Base-by-base conservation (phyloP, 2,329 filamentous ascomycete species). In the Thelonectria discophora region DNA sequence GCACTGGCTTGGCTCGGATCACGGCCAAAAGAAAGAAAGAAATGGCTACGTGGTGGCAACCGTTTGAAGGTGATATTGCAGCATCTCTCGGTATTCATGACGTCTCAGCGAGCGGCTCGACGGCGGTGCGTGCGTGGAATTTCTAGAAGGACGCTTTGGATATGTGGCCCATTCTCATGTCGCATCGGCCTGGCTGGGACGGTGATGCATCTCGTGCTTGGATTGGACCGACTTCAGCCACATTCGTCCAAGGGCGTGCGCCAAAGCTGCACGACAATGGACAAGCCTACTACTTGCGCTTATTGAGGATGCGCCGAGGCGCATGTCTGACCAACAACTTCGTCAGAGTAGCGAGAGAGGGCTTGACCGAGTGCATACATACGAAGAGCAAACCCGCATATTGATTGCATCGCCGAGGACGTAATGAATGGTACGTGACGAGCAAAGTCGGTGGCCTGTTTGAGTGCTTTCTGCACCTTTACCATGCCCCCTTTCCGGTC, bases 71-170 rank as follows among this genome's bases (percentile, higher is more conserved):
- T 17, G 42, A 24, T 24, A 51, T 34, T 34, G 49, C 58, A 59
- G 52, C 51, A 42, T 46, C 39, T 46, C 39, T 46, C 27, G 27
- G 27, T 30, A 30, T 30, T 30, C 27, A 7, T 64, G 57, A 55
- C 54, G 52, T 63, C 49, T 61, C 27, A 32, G 30, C 27, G 27
- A 24, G 46, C 42, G 50, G 50, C 27, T 47, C 48, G 43, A 58
- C 32, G 48, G 54, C 54, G 60, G 61, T 60, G 60, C 58, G 64
- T 65, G 64, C 59, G 54, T 34, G 12, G 54, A 56, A 51, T 60
- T 69, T 70, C 67, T 65, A 59, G 65, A 69, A 67, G 51, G 47
- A 24, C 51, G 52, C 48, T 59, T 54, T 30, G 37, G 43, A 40
- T 21, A 21, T 30, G 20, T 34, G 32, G 49, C 39, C 21, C 37